Evolutionary conservation across 257 asterid species (phyloP), one percentile per base, ranked within the genome.

Genomic region (Solanum peruvianum): DNA sequence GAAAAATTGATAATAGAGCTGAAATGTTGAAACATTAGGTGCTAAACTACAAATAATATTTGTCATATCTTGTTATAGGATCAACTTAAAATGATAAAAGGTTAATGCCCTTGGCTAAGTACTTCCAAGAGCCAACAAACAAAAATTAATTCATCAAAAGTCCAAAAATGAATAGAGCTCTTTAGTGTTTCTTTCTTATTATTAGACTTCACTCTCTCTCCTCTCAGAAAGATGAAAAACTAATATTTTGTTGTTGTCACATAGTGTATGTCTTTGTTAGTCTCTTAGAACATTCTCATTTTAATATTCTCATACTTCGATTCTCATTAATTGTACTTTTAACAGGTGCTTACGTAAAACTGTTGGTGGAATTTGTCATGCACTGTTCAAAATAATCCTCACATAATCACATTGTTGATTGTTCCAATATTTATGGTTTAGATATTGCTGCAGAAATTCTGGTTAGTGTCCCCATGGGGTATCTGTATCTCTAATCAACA

Each of bases 41-140:
- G 84, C 41, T 78, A 44, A 9, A 9, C 84, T 45, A 14, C 31
- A 87, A 86, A 9, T 45, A 41, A 5, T 25, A 33, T 42, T 87
- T 33, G 82, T 73, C 62, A 67, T 75, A 8, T 39, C 67, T 35
- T 81, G 58, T 72, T 29, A n/a, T 66, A 73, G 18, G 71, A 83
- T 76, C 20, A 66, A 7, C 58, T 58, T 44, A 13, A 31, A 67
- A 47, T 86, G 35, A 62, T 71, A 77, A 72, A 82, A 23, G 60
- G 27, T 80, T 87, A 84, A 86, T 87, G 49, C 82, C 85, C n/a
- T 27, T 25, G 11, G 25, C 1, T 45, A 52, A 45, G 60, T 88
- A 60, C 71, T 82, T 88, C 90, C 92, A 90, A 88, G 80, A 90
- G 86, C 87, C 76, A 90, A 11, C 87, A 83, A 84, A 89, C 87